These are phyloP conservation scores for Microsporum audouinii DNA, from an alignment of 2,329 filamentous ascomycete species.

Conservation along the genomic window DNA sequence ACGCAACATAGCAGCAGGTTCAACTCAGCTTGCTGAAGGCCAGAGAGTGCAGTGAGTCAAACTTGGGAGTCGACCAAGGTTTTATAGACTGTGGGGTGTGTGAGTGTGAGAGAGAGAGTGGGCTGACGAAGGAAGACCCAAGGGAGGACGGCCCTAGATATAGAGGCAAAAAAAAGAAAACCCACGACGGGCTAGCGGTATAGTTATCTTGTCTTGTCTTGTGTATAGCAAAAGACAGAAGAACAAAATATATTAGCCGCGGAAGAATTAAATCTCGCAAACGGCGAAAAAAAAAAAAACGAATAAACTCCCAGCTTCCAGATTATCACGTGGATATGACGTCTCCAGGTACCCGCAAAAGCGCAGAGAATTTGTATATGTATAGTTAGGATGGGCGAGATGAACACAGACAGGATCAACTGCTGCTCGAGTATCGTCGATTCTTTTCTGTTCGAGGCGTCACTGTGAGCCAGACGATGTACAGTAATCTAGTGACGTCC, in stretches of 20 bases:
- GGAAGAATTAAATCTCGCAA: background rate
- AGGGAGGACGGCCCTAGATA: background rate
- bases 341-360: background rate
- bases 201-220: background rate
- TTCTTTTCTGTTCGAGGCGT: too few species aligned
- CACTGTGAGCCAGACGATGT: too few species aligned
- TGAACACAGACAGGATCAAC: background rate
- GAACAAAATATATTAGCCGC: background rate
- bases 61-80: background rate
- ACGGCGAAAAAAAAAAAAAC: background rate
- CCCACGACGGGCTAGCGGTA: background rate
- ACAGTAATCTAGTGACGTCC: too few species aligned
- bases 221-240: background rate
- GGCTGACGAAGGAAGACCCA: background rate
- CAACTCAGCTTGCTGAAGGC: too few species aligned
- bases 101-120: background rate
- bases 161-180: background rate
- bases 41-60: background rate
- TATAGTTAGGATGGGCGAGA: background rate
- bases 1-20: conserved; percentile 30
- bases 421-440: too few species aligned
- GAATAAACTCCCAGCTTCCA: background rate
- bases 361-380: background rate
- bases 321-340: conserved; percentile 2
- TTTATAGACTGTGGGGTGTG: background rate